Conservation (phyloP, 352 stramenopile genomes). For the Globisporangium nagaii region DNA sequence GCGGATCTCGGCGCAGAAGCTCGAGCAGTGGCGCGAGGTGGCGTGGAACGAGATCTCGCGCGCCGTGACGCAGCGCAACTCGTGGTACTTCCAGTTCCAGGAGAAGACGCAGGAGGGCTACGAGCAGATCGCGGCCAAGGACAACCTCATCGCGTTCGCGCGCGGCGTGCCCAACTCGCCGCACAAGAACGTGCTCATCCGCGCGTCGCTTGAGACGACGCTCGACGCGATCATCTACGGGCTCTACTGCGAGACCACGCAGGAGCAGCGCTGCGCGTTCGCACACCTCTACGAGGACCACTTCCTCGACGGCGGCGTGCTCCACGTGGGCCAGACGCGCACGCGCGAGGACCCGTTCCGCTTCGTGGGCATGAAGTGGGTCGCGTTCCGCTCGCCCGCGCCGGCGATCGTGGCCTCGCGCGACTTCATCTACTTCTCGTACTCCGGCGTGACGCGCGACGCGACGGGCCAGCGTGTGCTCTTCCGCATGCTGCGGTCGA, state of each 20-base stretch:
- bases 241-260: constrained; percentile 31
- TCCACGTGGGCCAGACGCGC: constrained; percentile 27
- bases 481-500: constrained; percentile 28
- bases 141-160: constrained; percentile 25
- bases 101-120: constrained; percentile 29
- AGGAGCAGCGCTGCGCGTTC: constrained; percentile 24
- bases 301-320: constrained; percentile 39
- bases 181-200: constrained; percentile 16
- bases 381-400: constrained; percentile 31
- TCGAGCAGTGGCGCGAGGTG: constrained; percentile 24
- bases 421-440: constrained; percentile 40
- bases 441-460: constrained; percentile 27
- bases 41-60: constrained; percentile 17
- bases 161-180: constrained; percentile 21
- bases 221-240: constrained; percentile 41
- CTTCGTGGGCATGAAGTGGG: constrained; percentile 44
- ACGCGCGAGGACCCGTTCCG: constrained; percentile 33
- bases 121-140: constrained; percentile 25
- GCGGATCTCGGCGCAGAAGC: constrained; percentile 35
- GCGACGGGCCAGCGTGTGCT: constrained; percentile 30
- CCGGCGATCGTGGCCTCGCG: constrained; percentile 28
- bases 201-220: constrained; percentile 29
- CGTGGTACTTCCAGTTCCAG: constrained; percentile 30
- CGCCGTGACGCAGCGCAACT: constrained; percentile 20
- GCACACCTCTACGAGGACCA: constrained; percentile 41